phyloP scores from a whole-genome alignment of 192 early-diverging fungal genomes.

The Umbelopsis sp. region DNA sequence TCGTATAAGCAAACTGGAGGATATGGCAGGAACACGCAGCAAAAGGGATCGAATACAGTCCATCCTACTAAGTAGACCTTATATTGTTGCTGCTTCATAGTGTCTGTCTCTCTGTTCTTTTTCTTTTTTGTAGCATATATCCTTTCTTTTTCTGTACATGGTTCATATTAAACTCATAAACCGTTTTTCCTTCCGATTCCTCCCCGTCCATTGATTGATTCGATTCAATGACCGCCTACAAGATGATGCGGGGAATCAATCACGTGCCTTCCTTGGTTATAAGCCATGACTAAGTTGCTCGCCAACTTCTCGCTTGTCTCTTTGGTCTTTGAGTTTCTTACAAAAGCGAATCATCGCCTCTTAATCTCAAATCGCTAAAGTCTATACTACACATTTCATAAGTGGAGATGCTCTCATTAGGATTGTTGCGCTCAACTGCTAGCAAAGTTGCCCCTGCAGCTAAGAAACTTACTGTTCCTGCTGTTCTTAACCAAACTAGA shows the following conservation, averaged over 20 bases:
- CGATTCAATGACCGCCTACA: not conserved
- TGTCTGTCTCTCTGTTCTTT: not conserved
- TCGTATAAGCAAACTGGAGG: not conserved
- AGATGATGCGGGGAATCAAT: slow-evolving; percentile 14
- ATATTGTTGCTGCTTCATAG: not conserved
- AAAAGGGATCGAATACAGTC: not conserved
- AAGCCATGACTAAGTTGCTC: not conserved
- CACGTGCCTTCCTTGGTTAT: not conserved
- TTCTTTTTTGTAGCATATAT: slow-evolving; percentile 22
- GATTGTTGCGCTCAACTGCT: slow-evolving; percentile 16
- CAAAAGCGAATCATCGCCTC: not conserved
- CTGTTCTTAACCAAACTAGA: slow-evolving; percentile 22
- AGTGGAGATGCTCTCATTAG: slow-evolving; percentile 1
- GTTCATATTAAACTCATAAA: not conserved
- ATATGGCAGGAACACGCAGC: not conserved
- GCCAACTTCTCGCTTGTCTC: not conserved
- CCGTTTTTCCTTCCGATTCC: not conserved
- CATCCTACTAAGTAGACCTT: not conserved
- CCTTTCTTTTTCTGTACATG: not conserved
- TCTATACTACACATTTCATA: not conserved
- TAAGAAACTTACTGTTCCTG: slow-evolving; percentile 15
- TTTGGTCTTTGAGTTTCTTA: not conserved
- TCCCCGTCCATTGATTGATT: too few relatives aligned
- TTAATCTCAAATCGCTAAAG: not conserved
- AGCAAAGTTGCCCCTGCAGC: slow-evolving; percentile 16